Base-by-base conservation (phyloP, 2,329 filamentous ascomycete genomes). In the Paracoccidioides brasiliensis region DNA sequence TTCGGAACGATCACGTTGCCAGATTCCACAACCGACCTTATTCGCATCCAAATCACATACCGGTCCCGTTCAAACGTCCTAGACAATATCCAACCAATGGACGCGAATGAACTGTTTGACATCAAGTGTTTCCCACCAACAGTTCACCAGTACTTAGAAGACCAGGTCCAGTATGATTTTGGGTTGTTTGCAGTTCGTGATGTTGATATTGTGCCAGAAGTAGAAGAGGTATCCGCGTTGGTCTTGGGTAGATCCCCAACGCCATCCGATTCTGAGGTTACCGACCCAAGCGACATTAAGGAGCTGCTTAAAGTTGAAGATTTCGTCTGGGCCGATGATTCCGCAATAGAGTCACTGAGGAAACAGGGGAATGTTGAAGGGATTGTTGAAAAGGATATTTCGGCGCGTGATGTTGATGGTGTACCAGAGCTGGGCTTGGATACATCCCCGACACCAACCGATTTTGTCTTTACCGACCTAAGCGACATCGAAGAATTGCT, bases 161-260 rank as follows among this genome's bases (percentile, higher is more conserved):
- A 56, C 15, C 44, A 58, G 22, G 45, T 40, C 54, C 56, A 54
- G 22, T 58, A 56, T 30, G 54, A 56, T 9, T 40, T 58, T 12
- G 56, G 51, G 12, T 40, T 58, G 22, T 56, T 52, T 41, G 54
- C 56, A 8, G 53, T 55, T 12, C 32, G 48, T 38, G 46, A 53
- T 15, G 10, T 53, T 4, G 56, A 49, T 30, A 44, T 46, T 22
- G 45, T 40, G 15, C 41, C 41, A 32, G 22, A 48, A 22, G 22
- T 22, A 22, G 22, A 22, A 22, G 22, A 22, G 22, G 22, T 22
- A 22, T 22, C 22, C 2, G 8, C 40, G 33, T 52, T 22, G 33
- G 49, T 52, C 15, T 40, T 12, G 8, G 35, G 22, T 41, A 15
- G 6, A 2, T 22, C 22, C 22, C 14, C 14, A 30, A 52, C 10